Base-by-base conservation (phyloP, 139 green algal species). In the Chlorella vulgaris region DNA sequence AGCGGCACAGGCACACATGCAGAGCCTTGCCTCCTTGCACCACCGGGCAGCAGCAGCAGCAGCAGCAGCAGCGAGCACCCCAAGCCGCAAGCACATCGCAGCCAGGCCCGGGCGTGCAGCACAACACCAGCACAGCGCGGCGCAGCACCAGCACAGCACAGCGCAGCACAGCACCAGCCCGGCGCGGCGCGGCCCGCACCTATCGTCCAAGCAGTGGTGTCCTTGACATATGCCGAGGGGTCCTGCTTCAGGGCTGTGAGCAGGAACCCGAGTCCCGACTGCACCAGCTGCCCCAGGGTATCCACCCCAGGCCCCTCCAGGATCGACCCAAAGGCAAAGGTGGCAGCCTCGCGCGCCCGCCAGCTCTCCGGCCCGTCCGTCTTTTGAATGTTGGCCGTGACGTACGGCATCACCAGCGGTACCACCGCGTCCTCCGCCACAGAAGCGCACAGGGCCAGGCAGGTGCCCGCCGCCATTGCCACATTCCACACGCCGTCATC, bases 181-280 rank as follows among this genome's bases (percentile, higher is more conserved):
- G 21, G n/a, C n/a, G n/a, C n/a, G n/a, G n/a, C n/a, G n/a, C n/a
- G n/a, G n/a, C 10, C 31, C 80, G 5, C 75, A 87, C 89, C 94
- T 63, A 99, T 91, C 28, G 96, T 97, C 96, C 96, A 99, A 0
- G 94, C 93, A 28, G 97, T 98, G 2, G 95, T 98, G 86, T 99
- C 94, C 70, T 96, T 91, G 50, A 98, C 95, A 38, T 93, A 81
- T 0, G 89, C 69, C 80, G 95, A 91, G 43, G 85, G 81, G 82
- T 98, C 96, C 73, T 79, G 73, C 76, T 95, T 93, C 43, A 95
- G 88, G 53, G 89, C 89, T 15, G 81, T 69, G 42, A 96, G 81
- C 55, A 97, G 85, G 89, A 94, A 95, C 40, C 69, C 69, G 47
- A 99, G 86, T 13, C 90, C 96, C 31, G 86, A 81, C 42, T 88